Evolutionary conservation across 1,139 yeast species (phyloP), one percentile per base, ranked within the genome.

Genomic region (Kurtzmaniella quercitrusa): DNA sequence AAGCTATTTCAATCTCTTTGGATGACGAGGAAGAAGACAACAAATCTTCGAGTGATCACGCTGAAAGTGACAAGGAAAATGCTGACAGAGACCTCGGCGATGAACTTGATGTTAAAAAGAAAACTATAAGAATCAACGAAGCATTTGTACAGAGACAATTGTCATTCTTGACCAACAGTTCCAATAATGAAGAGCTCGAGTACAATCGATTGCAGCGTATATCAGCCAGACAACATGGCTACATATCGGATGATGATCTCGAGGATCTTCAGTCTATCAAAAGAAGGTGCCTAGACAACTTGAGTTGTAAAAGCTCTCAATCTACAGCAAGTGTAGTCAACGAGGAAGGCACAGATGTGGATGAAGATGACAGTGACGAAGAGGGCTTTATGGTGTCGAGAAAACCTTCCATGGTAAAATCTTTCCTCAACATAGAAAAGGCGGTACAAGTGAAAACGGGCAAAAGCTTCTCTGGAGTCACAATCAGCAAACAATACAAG

Each of bases 61-160:
- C 42, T 6, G 49, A 50, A 22, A 39, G 38, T 2, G 48, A 38
- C 5, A 48, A 45, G 5, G 53, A 52, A 16, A 45, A 36, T 48
- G 71, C 61, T 36, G 52, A 61, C 1, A 53, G 52, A 14, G 63
- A 55, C 15, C 45, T 41, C 12, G n/a, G 39, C 7, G 60, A 53
- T 12, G 52, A 50, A 23, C 53, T 48, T 32, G 37, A 36, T 16
- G 53, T 47, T 14, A 57, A 54, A 30, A 62, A 56, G 44, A 36
- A 38, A 36, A 56, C 57, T 2, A 55, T 64, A 6, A 55, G 50
- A 28, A 53, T 70, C 36, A 77, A 80, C 12, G 80, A 79, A 50
- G 78, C 77, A 1, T 82, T 79, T 54, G 84, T 85, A 8, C 80
- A 80, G 42, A 74, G 73, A 46, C 80, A 81, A 49, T 66, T 85